Evolutionary conservation across 2,329 filamentous ascomycete genomes (phyloP).

Genomic region (Penicillium thymicola): DNA sequence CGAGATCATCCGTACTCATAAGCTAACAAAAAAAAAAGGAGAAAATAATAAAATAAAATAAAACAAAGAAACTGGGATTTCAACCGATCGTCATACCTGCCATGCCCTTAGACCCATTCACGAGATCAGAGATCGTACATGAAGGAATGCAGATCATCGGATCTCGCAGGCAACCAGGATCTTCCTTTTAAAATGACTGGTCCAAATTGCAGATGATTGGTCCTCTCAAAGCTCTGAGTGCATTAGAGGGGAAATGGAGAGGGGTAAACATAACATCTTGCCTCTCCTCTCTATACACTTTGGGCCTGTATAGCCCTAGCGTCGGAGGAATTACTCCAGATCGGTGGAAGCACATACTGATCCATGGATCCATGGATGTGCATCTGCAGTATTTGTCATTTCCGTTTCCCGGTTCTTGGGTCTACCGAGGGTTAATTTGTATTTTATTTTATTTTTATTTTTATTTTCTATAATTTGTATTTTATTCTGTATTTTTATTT

Average conservation of each 20-base stretch:
- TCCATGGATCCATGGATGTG: not conserved
- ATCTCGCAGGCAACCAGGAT: constrained; percentile 17
- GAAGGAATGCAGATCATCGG: constrained; percentile 24
- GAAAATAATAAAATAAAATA: not conserved
- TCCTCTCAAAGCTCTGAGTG: constrained; percentile 3
- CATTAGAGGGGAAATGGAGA: not conserved
- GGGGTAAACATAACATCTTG: not conserved
- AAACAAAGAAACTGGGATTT: not conserved
- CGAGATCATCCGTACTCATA: not conserved
- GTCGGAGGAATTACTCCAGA: constrained; percentile 5
- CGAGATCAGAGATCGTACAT: constrained; percentile 24
- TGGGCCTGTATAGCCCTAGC: not conserved
- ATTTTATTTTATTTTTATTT: too few relatives aligned
- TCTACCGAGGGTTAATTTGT: not conserved
- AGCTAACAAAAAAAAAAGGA: not conserved
- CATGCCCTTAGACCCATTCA: constrained; percentile 4
- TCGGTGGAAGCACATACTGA: not conserved
- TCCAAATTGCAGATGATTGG: not conserved
- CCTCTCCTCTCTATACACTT: not conserved
- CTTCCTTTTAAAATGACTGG: not conserved
- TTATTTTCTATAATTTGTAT: too few relatives aligned
- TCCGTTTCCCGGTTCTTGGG: constrained; percentile 5
- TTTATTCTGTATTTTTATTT: not conserved
- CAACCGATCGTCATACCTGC: constrained; percentile 14
- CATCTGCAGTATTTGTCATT: constrained; percentile 3